A percentile compares a stretch with the other conserved stretches of the same genome.
Conservation (phyloP, 75 land plant genomes). For the Picea glauca region DNA sequence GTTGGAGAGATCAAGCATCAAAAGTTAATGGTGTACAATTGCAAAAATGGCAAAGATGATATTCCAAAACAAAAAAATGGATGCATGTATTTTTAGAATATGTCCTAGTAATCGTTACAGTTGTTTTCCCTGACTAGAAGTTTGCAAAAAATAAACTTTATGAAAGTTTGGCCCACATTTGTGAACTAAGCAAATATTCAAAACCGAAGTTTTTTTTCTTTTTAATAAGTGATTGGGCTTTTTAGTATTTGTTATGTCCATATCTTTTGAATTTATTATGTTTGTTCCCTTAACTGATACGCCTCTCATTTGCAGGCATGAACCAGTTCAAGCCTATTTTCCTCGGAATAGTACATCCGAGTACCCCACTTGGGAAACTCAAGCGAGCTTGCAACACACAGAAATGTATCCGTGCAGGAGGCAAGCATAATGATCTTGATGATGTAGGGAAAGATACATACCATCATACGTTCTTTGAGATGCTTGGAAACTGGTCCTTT, state of each 20-base stretch:
- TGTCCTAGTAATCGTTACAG: no score
- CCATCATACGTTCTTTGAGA: conserved; percentile 97
- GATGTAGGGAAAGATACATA: conserved; percentile 98
- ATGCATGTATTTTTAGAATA: no score
- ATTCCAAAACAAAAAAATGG: no score
- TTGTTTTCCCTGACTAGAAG: neutral
- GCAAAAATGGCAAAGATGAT: neutral
- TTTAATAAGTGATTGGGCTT: no score
- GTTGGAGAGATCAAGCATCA: neutral
- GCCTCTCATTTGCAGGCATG: conserved; percentile 55
- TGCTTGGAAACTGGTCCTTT: conserved; percentile 98
- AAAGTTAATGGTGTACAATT: neutral
- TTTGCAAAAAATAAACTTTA: neutral
- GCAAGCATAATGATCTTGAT: conserved; percentile 97
- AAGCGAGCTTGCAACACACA: conserved; percentile 89
- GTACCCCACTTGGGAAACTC: conserved; percentile 57
- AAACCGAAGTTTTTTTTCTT: no score
- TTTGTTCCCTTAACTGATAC: neutral
- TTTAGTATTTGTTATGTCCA: neutral
- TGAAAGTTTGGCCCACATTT: neutral
- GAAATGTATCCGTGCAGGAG: conserved; percentile 97
- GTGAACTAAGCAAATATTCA: neutral
- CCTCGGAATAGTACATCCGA: conserved; percentile 81
- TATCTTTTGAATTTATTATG: neutral
- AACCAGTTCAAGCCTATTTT: conserved; percentile 96